Conservation (phyloP, 2,329 filamentous ascomycete species). For the Pseudopyricularia cyperi region DNA sequence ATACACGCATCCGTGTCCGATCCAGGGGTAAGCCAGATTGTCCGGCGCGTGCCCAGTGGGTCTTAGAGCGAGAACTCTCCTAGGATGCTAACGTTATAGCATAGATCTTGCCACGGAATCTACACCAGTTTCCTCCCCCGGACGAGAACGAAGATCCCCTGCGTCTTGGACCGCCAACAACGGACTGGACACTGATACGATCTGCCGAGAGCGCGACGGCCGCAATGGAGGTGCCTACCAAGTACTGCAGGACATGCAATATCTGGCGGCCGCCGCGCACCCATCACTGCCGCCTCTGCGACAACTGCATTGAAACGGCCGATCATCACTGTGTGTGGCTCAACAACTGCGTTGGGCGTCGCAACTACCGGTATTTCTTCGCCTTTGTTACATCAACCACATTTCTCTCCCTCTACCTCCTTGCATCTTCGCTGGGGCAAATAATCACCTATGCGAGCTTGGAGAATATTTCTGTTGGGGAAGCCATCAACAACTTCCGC, state of each 20-base stretch:
- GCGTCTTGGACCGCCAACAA: constrained; percentile 69
- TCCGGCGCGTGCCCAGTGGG: background rate
- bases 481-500: constrained; percentile 56
- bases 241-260: constrained; percentile 95
- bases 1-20: constrained; percentile 85
- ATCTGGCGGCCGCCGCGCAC: constrained; percentile 94
- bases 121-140: constrained; percentile 73
- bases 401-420: constrained; percentile 60
- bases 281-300: constrained; percentile 92
- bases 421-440: constrained; percentile 69
- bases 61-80: background rate
- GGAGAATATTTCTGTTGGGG: constrained; percentile 52
- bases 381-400: constrained; percentile 75
- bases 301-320: constrained; percentile 93
- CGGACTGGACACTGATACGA: constrained; percentile 87
- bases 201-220: constrained; percentile 61
- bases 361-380: constrained; percentile 98
- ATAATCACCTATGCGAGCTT: constrained; percentile 57
- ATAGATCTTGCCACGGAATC: constrained; percentile 81
- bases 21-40: constrained; percentile 53
- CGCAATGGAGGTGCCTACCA: constrained; percentile 95
- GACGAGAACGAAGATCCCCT: constrained; percentile 71
- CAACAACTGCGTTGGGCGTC: constrained; percentile 92
- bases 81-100: background rate
- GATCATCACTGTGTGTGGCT: constrained; percentile 99